Evolutionary conservation across 2,329 filamentous ascomycete genomes (phyloP), one percentile per base, ranked within the genome.

Genomic region (Fusarium pilosicola): DNA sequence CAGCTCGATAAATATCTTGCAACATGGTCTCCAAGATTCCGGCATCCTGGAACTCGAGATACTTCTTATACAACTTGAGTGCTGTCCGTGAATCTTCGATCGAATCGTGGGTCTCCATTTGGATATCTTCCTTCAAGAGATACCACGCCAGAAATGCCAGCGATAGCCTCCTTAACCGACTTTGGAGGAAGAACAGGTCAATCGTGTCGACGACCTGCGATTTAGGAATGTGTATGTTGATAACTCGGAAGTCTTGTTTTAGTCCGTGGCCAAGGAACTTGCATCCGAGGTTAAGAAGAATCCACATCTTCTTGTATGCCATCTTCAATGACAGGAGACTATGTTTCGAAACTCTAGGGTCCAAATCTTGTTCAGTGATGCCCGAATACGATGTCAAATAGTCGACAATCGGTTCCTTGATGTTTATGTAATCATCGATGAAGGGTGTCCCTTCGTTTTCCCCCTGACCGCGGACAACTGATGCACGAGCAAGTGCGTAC

Each of bases 221-320:
- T 80, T 92, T 94, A 3, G 97, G 96, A 0, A 99, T 93, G 81
- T 98, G 94, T 63, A 99, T 98, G 82, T 99, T 99, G 83, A 97
- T 97, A 63, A 97, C 97, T 60, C 96, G 94, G 84, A 99, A 98
- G 83, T 99, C 96, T 76, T 96, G 96, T 75, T 94, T 94, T 46
- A 99, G 87, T 8, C 96, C 96, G 79, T 99, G 96, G 6, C 96
- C 96, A 10, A 99, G 89, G 80, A 99, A 99, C 71, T 94, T 90
- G 83, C 95, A 97, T 54, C 96, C 96, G 0, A 98, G 88, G 80
- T 99, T 99, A 38, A 99, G 89, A 24, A 99, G 88, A 22, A 98
- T 90, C 97, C 97, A 99, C 36, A 99, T 90, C 82, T 98, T 98
- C 84, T 99, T 99, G 87, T 98, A 99, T 3, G 94, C 95, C 65